Percentiles rank a stretch among this genome's conserved stretches.
These are phyloP conservation scores for Cyberlindnera veronae DNA, from an alignment of 805 yeast genomes.

Conservation along the genomic window DNA sequence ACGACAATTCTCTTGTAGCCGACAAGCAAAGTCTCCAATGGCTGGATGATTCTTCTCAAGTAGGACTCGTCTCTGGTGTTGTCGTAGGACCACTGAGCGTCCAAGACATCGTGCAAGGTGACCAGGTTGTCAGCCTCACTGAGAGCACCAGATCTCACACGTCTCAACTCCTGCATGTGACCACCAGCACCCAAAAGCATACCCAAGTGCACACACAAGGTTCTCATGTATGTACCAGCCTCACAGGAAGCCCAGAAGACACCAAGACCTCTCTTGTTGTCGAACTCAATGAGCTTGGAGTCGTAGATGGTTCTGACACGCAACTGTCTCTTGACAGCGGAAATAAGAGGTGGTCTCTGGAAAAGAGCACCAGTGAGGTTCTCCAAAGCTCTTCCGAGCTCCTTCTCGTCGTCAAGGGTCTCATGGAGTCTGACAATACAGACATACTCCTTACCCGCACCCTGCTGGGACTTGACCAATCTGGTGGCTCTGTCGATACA, in stretches of 20 bases:
- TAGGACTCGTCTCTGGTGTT: slow-evolving; percentile 96
- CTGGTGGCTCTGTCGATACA: slow-evolving; percentile 98
- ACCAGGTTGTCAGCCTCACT: slow-evolving; percentile 88
- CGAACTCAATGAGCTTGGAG: slow-evolving; percentile 92
- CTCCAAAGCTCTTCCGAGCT: slow-evolving; percentile 81
- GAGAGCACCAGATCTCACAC: slow-evolving; percentile 97
- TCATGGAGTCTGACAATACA: slow-evolving; percentile 96
- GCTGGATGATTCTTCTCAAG: slow-evolving; percentile 89
- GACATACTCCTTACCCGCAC: slow-evolving; percentile 99
- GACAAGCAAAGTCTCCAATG: slow-evolving; percentile 87
- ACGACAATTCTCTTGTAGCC: slow-evolving; percentile 98
- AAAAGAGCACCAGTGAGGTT: slow-evolving; percentile 97
- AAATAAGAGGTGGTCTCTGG: slow-evolving; percentile 98
- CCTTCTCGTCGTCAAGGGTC: slow-evolving; percentile 85
- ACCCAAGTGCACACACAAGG: slow-evolving; percentile 97
- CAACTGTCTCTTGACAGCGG: slow-evolving; percentile 98
- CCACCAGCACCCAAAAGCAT: slow-evolving; percentile 99
- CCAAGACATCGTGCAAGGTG: slow-evolving; percentile 94
- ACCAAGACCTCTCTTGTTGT: slow-evolving; percentile 93
- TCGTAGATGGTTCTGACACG: slow-evolving; percentile 98
- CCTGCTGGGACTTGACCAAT: slow-evolving; percentile 97
- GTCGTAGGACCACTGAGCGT: slow-evolving; percentile 97
- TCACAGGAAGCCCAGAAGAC: slow-evolving; percentile 99
- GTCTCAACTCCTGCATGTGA: slow-evolving; percentile 99
- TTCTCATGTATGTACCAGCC: slow-evolving; percentile 99